Evolutionary conservation across 768 basidiomycete genomes (phyloP), one percentile per base, ranked within the genome.

Genomic region (Albatrellus ellisii): DNA sequence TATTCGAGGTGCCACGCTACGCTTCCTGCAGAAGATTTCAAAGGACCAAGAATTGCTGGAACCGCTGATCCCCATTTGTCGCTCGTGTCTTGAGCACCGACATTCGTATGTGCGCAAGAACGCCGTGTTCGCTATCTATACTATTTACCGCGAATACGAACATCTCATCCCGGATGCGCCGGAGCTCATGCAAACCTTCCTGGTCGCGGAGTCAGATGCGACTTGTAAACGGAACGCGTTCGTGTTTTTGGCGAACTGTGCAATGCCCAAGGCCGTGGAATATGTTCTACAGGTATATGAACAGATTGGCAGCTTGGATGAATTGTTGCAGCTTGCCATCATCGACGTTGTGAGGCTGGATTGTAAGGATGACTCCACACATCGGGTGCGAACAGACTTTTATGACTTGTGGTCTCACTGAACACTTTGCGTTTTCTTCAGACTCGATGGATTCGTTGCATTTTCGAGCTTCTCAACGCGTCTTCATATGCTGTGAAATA

Each of bases 101-200:
- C 95, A 98, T 62, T 87, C 88, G 2, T 99, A 91, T 58, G 95
- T 98, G 42, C 81, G 95, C 54, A 97, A 97, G 68, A 94, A 97
- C 56, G 95, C 95, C 21, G 91, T 98, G 26, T 95, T 99, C 59
- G 89, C 95, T 24, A 70, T 95, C 32, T 92, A 84, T 60, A 78
- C 89, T 42, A 94, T 98, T 62, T 91, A 89, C 62, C 85, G 87
- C 59, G 77, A 86, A 62, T 89, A 90, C 54, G 92, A 97, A 56
- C 70, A 87, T 59, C 81, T 99, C 54, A 87, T 98, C 37, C 92
- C 92, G 7, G 92, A 99, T 56, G 94, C 88, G 0, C 83, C 95
- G 2, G 94, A 98, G 59, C 75, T 98, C 57, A 82, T 98, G 60
- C 79, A 88, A 54, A 92, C 91, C 3, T 98, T 98, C 76, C 77